phyloP scores from a whole-genome alignment of 2,329 filamentous ascomycete genomes.

The Cladorrhinum sp. region DNA sequence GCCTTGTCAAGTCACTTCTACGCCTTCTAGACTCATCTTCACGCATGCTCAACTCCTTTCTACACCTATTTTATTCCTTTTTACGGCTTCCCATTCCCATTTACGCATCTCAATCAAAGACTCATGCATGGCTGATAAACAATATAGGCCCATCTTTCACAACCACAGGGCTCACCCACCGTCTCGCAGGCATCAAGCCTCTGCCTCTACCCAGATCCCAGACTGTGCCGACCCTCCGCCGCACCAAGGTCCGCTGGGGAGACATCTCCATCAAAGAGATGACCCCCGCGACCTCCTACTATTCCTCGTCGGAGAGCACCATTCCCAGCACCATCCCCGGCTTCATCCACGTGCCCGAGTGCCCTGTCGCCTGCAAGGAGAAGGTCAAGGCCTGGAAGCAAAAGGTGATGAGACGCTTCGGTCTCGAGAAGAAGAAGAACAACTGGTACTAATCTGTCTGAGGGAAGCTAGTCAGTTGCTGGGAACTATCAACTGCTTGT shows the following conservation, averaged over 20 bases:
- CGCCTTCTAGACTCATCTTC: no score
- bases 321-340: background rate
- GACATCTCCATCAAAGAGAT: background rate
- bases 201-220: background rate
- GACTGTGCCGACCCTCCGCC: background rate
- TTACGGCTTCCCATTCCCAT: no score
- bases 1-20: no score
- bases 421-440: background rate
- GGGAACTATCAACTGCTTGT: no score
- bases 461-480: no score
- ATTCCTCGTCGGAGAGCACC: background rate
- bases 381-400: background rate
- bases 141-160: background rate
- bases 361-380: background rate
- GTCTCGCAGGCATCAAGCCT: background rate
- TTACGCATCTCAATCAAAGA: no score
- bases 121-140: no score
- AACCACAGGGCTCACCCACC: background rate
- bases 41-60: no score
- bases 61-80: no score
- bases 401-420: background rate
- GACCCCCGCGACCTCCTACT: background rate
- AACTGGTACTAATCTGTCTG: background rate
- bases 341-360: background rate
- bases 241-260: background rate